Evolutionary conservation across 2,329 filamentous ascomycete species (phyloP), one percentile per base, ranked within the genome.

Genomic region (Phaeosphaeria sp.): DNA sequence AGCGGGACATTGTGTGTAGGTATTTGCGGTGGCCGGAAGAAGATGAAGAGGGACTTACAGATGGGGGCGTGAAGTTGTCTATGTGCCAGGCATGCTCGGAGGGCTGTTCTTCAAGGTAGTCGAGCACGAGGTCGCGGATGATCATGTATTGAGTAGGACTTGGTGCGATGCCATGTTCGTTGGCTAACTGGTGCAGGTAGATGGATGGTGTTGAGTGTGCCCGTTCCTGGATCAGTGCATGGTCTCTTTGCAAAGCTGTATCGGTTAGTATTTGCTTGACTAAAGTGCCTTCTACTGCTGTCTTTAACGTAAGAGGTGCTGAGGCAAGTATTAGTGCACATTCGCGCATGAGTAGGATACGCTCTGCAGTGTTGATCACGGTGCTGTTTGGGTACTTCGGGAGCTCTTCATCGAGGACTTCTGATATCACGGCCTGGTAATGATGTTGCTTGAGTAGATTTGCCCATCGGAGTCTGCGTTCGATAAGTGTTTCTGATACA

Each of bases 261-360:
- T 69, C 63, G n/a, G 17, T 20, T 0, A 49, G 51, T 22, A 73
- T 56, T 5, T 55, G 57, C n/a, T 48, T 49, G 8, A 67, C 42
- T 1, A 75, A 58, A 7, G 59, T 64, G 15, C 72, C 70, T 18
- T 69, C 57, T 9, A 73, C 64, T 18, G 70, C 72, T 25, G 71
- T 67, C 2, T 52, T 44, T 2, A 75, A 67, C 1, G 72, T 42
- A 0, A 43, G 39, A 2, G 67, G 57, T 18, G 70, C 67, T n/a
- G 71, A 74, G 17, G 69, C 59, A 15, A 74, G 64, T 6, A 75
- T 71, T 1, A 66, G 59, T 1, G 68, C 56, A 27, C 72, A 73
- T 53, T 72, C 66, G n/a, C 62, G 62, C 49, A 64, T 57, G 2
- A 63, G 62, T 4, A 49, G 22, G 1, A 62, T 42, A 1, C 61